Base-by-base conservation (phyloP, 768 basidiomycete species). In the Trametes villosa region DNA sequence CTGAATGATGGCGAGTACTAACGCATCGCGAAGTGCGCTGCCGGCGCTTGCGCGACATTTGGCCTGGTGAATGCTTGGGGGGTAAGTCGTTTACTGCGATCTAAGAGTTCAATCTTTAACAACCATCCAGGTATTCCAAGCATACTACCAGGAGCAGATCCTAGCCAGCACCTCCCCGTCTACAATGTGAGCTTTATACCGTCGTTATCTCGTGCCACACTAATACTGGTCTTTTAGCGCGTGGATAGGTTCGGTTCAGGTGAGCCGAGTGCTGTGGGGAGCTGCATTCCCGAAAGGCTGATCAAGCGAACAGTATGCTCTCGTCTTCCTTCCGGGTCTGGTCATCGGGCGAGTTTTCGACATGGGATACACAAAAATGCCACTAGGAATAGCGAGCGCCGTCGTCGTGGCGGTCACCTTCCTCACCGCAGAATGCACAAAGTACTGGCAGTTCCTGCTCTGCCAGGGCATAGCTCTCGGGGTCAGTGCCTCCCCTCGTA, bases 181-280 rank as follows among this genome's bases (percentile, higher is more conserved):
- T 13, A 79, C 71, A n/a, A 91, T 90, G 88, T 88, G 26, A 60
- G 75, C 59, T 2, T 2, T 9, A 31, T 48, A 15, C 41, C 26
- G 47, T 4, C 17, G 44, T 3, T 36, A 31, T 0, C 26, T 36
- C 15, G 29, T 22, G 6, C 20, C 15, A 1, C 7, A 34, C 2
- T 6, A 38, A 29, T 30, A 13, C 30, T 49, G 20, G 27, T 9
- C 24, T 63, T 33, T 8, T 60, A 91, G 89, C 45, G 83, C 89
- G 42, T 92, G 89, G 90, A 92, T 92, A 33, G 90, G 91, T 6
- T 92, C 90, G 0, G 75, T 86, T 24, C 89, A 91, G 76, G 89
- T 85, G 46, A 5, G 60, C 45, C 13, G 20, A n/a, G n/a, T n/a
- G n/a, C n/a, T n/a, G n/a, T n/a, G n/a, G n/a, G n/a, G n/a, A n/a